Evolutionary conservation across 768 basidiomycete species (phyloP).

Genomic region (Tylopilus balloui): DNA sequence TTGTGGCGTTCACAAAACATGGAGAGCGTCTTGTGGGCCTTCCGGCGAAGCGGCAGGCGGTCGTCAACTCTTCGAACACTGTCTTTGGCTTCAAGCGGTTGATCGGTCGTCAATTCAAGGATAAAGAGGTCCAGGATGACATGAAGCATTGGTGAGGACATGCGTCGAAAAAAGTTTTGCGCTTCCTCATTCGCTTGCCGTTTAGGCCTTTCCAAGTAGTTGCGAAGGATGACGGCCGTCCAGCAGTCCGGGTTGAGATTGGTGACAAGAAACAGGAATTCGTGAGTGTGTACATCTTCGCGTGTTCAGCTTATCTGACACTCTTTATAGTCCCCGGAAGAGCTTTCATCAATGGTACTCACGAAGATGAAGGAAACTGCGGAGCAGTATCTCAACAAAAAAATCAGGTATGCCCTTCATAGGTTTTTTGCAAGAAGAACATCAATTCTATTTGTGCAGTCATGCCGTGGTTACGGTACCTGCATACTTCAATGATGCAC

Average conservation of each 20-base stretch:
- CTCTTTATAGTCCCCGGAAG: conserved; percentile 66
- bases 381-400: conserved; percentile 88
- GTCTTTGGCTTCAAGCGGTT: conserved; percentile 92
- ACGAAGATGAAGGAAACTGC: conserved; percentile 96
- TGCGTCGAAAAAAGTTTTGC: not conserved
- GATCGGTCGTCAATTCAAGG: conserved; percentile 89
- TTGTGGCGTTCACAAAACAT: conserved; percentile 98
- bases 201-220: conserved; percentile 79
- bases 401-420: conserved; percentile 69
- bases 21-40: conserved; percentile 95
- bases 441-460: conserved; percentile 33
- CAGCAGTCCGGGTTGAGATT: conserved; percentile 81
- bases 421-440: not conserved
- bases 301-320: conserved; percentile 4
- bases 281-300: conserved; percentile 44
- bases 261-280: conserved; percentile 78
- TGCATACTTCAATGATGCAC: conserved; percentile 99
- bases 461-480: conserved; percentile 94
- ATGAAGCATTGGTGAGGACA: conserved; percentile 69
- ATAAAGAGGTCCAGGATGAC: conserved; percentile 92
- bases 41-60: conserved; percentile 95
- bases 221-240: conserved; percentile 65
- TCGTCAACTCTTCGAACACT: conserved; percentile 92
- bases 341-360: conserved; percentile 83
- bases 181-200: not conserved